These are phyloP conservation scores for Calonectria fujianensis DNA, from an alignment of 2,329 filamentous ascomycete species.

Conservation along the genomic window DNA sequence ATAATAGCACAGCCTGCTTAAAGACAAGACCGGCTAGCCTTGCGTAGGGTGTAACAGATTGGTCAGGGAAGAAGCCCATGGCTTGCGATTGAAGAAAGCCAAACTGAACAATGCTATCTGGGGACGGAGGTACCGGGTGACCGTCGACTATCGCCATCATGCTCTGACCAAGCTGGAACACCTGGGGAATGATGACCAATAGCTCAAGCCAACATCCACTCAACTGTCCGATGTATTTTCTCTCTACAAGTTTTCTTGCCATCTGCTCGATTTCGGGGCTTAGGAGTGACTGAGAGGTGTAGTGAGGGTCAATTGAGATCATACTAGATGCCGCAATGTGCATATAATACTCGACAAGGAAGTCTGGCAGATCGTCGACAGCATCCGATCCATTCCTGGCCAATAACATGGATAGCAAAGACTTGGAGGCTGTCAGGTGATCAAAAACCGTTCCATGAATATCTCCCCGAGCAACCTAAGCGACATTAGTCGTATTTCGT, in stretches of 20 bases:
- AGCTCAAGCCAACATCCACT: constrained; percentile 64
- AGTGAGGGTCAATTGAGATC: constrained; percentile 64
- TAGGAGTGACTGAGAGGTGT: constrained; percentile 56
- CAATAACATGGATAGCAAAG: constrained; percentile 62
- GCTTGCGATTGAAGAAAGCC: constrained; percentile 65
- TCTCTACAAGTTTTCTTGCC: constrained; percentile 55
- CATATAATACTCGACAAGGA: constrained; percentile 69
- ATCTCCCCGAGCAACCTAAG: constrained; percentile 64
- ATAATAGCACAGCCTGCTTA: constrained; percentile 66
- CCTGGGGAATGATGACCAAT: constrained; percentile 60
- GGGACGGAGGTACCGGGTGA: constrained; percentile 52
- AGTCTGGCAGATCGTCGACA: constrained; percentile 63
- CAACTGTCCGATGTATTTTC: constrained; percentile 60
- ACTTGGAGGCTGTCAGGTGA: constrained; percentile 66
- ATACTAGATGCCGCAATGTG: constrained; percentile 68
- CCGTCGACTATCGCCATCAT: constrained; percentile 59
- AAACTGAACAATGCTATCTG: constrained; percentile 66
- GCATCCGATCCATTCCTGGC: constrained; percentile 57
- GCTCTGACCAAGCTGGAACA: constrained; percentile 66
- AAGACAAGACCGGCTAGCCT: constrained; percentile 65
- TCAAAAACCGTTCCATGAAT: constrained; percentile 67
- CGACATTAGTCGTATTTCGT: constrained; percentile 38
- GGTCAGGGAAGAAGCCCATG: constrained; percentile 62
- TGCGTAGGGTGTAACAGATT: constrained; percentile 60
- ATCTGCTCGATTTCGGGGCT: constrained; percentile 57